Evolutionary conservation across 1,139 yeast species (phyloP).

Genomic region (Magnusiomyces fungicola): DNA sequence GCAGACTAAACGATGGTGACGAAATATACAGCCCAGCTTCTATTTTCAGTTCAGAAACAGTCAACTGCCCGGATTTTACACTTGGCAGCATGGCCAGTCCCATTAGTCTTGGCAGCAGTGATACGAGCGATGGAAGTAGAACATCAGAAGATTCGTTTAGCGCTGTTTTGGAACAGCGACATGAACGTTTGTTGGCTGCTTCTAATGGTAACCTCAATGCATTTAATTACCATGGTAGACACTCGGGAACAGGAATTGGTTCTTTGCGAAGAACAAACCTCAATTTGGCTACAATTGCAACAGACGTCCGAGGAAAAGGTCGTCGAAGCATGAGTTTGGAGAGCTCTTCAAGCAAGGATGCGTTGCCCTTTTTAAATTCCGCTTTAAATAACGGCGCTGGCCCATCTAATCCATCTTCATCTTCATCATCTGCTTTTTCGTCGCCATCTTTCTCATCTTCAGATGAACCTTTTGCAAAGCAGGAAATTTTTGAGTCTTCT

Average conservation of each 20-base stretch:
- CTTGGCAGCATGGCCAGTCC: background rate
- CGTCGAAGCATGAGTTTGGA: background rate
- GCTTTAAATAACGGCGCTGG: too few relatives aligned
- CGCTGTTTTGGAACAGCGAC: background rate
- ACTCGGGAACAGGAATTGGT: too few relatives aligned
- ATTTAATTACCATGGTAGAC: too few relatives aligned
- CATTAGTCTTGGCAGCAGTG: background rate
- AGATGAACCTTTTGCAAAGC: too few relatives aligned
- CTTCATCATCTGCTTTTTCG: background rate
- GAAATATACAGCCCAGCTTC: background rate
- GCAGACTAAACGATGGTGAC: background rate
- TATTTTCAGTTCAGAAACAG: background rate
- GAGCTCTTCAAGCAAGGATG: background rate
- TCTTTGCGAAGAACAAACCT: background rate
- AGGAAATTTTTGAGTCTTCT: too few relatives aligned
- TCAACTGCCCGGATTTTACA: background rate
- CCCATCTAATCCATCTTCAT: background rate
- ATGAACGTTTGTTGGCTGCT: too few relatives aligned
- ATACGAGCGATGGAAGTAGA: background rate
- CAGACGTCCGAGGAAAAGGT: background rate
- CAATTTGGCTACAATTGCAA: background rate
- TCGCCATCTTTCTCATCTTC: background rate
- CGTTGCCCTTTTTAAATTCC: background rate
- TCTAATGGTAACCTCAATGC: too few relatives aligned
- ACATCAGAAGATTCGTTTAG: constrained; percentile 1